Evolutionary conservation across 2,329 filamentous ascomycete genomes (phyloP), one percentile per base, ranked within the genome.

Genomic region (Pyrenophora graminea): DNA sequence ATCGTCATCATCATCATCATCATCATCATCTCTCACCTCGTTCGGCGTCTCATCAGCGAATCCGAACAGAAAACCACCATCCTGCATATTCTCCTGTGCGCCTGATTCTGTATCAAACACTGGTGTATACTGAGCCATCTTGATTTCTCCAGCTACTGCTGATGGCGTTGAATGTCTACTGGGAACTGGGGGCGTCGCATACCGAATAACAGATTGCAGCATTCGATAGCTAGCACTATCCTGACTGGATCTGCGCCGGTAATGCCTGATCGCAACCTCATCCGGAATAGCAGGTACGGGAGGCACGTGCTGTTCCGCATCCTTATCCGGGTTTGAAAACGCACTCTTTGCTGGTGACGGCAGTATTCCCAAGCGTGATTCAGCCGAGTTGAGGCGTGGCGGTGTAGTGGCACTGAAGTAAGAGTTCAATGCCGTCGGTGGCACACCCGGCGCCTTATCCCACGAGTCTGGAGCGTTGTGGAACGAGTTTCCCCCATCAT

Each of bases 281-380:
- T 61, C 51, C 1, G 68, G 69, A 30, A 73, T 64, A 1, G 53
- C 58, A 1, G 68, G 69, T 3, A 72, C 66, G 2, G 67, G 67
- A 9, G 69, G 67, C 17, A 66, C 58, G 33, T 62, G 46, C 2
- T 51, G 45, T 18, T 63, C 63, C 12, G 46, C 45, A 6, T 69
- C 62, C 33, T 49, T 49, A 7, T 59, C 54, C 15, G 59, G 48
- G 1, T 62, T 33, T 3, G 62, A 65, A 46, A 68, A 69, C 2
- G 53, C 58, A 27, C 68, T 67, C 41, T 69, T 70, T 9, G 64
- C 67, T 15, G 67, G 67, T 5, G 62, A 67, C 12, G 64, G 63
- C 19, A 70, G 56, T 42, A 68, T 61, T 6, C 65, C 59, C 18
- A 66, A 56, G 13, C 59, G 48, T 25, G 51, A 37, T 23, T 55